phyloP scores from a whole-genome alignment of 2,329 filamentous ascomycete species.

The Ophiosphaerella herpotricha region DNA sequence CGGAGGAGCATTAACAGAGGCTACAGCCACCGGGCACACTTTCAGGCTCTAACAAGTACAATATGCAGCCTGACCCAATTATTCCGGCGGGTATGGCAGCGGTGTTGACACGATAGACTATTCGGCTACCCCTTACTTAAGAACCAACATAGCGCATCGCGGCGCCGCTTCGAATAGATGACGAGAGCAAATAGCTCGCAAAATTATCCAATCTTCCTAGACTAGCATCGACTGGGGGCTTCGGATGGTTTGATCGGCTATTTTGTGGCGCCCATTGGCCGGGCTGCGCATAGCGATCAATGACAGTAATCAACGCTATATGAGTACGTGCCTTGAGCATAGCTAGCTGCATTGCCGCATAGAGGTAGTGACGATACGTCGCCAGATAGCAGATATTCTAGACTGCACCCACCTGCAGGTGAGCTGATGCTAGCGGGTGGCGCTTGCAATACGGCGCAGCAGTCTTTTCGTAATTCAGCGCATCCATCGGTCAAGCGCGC shows the following conservation, averaged over 20 bases:
- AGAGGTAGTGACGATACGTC: too few species aligned
- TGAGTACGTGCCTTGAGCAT: background rate
- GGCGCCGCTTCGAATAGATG: constrained; percentile 11
- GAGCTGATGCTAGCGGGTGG: constrained; percentile 17
- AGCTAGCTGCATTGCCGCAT: too few species aligned
- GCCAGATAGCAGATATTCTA: background rate
- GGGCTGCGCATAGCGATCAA: background rate
- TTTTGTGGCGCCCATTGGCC: background rate
- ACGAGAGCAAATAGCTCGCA: constrained; percentile 6
- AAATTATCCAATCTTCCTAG: too few species aligned
- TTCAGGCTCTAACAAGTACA: background rate
- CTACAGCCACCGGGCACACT: background rate
- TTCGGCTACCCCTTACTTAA: constrained; percentile 1
- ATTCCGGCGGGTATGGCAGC: background rate
- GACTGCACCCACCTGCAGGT: constrained; percentile 7
- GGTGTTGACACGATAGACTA: background rate
- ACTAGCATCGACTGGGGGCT: too few species aligned
- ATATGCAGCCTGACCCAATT: background rate
- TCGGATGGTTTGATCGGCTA: background rate
- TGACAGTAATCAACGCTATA: background rate
- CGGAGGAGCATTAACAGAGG: background rate
- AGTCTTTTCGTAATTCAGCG: constrained; percentile 32
- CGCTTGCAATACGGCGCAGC: constrained; percentile 20
- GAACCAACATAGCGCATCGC: constrained; percentile 8
- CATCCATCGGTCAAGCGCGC: constrained; percentile 27